Evolutionary conservation across 352 stramenopile species (phyloP), one percentile per base, ranked within the genome.

Genomic region (Phytopythium boreale): DNA sequence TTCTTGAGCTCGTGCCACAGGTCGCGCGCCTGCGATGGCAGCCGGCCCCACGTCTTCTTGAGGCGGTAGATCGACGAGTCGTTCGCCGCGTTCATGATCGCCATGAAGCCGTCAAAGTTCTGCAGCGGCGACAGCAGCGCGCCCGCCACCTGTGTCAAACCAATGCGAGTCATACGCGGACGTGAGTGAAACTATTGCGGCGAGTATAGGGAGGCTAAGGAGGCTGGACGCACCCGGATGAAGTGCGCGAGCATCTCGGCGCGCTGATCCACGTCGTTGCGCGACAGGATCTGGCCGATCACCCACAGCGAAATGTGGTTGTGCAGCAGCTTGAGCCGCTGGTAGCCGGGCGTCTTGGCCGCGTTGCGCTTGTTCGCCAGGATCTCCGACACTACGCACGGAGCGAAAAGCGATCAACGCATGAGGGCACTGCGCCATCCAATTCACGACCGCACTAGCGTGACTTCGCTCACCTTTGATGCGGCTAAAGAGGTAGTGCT

Each of bases 81-180:
- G 39, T 96, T 95, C 11, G 85, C 86, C 8, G 88, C 88, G 49
- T 96, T 95, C 88, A 96, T 96, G 65, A 96, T 85, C 9, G 88
- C 88, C 84, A 96, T 94, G 62, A 96, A 95, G 17, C 88, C 88
- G 61, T 96, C 88, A 17, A 93, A 79, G 63, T 96, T 96, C 66
- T 94, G 88, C 34, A 96, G 63, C 20, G 88, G 86, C 0, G 79
- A 84, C 15, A 95, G 66, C 51, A 90, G 76, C 11, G 88, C 84
- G 8, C 76, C 84, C 58, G 88, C 88, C 31, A 95, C 84, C 70
- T 92, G 67, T 41, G 17, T 37, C 27, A 1, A 58, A 3, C 26
- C 50, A 58, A 10, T 44, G 0, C 3, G 20, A 19, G 9, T 41
- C 50, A n/a, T 36, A 19, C 43, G 20, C 43, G 8, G 12, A n/a